phyloP scores from a whole-genome alignment of 352 stramenopile genomes.

The Globisporangium cylindrosporum region DNA sequence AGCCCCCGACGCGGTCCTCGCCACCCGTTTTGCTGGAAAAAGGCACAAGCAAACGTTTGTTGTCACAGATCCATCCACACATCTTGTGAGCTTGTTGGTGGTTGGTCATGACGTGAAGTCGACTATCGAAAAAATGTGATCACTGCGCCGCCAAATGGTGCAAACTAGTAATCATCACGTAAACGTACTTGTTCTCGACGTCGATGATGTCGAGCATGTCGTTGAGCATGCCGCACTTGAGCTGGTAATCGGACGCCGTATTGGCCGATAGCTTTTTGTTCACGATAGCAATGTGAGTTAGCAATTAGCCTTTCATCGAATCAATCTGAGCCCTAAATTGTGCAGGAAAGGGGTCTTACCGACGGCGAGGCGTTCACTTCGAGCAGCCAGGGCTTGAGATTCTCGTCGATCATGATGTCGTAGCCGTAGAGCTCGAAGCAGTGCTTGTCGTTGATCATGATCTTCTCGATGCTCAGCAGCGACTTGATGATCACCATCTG shows the following conservation, averaged over 20 bases:
- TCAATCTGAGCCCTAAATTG: too few species aligned
- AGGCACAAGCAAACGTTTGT: neutral
- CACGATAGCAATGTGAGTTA: too few species aligned
- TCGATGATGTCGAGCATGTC: constrained; percentile 95
- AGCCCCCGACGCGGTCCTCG: constrained; percentile 65
- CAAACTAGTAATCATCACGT: neutral
- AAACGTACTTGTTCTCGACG: constrained; percentile 77
- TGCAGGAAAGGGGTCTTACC: constrained; percentile 20
- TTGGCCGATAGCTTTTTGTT: constrained; percentile 81
- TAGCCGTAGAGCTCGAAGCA: constrained; percentile 96
- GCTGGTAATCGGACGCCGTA: constrained; percentile 88
- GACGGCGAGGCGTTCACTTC: constrained; percentile 94
- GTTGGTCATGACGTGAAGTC: neutral
- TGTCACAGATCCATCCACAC: neutral
- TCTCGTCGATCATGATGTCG: constrained; percentile 91
- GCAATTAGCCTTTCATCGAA: too few species aligned
- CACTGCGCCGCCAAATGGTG: neutral
- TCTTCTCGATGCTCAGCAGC: constrained; percentile 87
- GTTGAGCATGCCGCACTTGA: constrained; percentile 93
- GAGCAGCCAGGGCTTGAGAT: constrained; percentile 89
- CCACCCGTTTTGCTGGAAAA: constrained; percentile 24
- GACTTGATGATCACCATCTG: constrained; percentile 89
- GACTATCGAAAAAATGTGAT: neutral
- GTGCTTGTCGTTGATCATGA: constrained; percentile 95
- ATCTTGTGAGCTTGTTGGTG: neutral